Evolutionary conservation across 2,329 filamentous ascomycete genomes (phyloP).

Genomic region (Fusarium xylarioides): DNA sequence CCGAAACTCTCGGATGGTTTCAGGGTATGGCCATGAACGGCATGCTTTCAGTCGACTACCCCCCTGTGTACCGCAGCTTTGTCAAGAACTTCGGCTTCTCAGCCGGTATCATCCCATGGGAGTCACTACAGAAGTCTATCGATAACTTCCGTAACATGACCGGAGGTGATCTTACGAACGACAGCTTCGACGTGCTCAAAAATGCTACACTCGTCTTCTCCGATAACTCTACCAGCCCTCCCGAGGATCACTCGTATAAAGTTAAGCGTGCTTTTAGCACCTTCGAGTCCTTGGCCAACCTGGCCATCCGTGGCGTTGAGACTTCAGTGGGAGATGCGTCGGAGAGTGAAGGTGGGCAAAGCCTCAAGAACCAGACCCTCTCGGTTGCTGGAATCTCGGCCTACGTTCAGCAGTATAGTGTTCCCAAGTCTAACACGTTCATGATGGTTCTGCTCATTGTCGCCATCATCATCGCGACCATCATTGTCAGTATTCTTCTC

Average conservation of each 20-base stretch:
- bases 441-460: conserved; percentile 94
- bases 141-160: conserved; percentile 83
- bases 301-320: conserved; percentile 64
- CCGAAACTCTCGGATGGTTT: conserved; percentile 87
- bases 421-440: conserved; percentile 91
- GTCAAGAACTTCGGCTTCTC: conserved; percentile 94
- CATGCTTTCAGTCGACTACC: conserved; percentile 92
- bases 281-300: conserved; percentile 59
- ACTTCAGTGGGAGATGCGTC: conserved; percentile 54
- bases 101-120: conserved; percentile 84
- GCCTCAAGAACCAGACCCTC: conserved; percentile 50
- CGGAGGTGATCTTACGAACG: conserved; percentile 85
- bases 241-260: conserved; percentile 51
- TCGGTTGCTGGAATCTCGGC: conserved; percentile 80
- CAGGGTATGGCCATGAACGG: conserved; percentile 95
- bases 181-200: conserved; percentile 77
- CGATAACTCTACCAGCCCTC: conserved; percentile 63
- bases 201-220: conserved; percentile 80
- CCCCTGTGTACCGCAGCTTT: conserved; percentile 87
- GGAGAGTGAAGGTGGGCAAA: conserved; percentile 35
- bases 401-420: conserved; percentile 83
- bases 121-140: conserved; percentile 80
- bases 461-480: conserved; percentile 83
- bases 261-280: conserved; percentile 64
- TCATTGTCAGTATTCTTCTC: conserved; percentile 86